Evolutionary conservation across 2,329 filamentous ascomycete genomes (phyloP), one percentile per base, ranked within the genome.

Genomic region (Nigrograna mackinnonii): DNA sequence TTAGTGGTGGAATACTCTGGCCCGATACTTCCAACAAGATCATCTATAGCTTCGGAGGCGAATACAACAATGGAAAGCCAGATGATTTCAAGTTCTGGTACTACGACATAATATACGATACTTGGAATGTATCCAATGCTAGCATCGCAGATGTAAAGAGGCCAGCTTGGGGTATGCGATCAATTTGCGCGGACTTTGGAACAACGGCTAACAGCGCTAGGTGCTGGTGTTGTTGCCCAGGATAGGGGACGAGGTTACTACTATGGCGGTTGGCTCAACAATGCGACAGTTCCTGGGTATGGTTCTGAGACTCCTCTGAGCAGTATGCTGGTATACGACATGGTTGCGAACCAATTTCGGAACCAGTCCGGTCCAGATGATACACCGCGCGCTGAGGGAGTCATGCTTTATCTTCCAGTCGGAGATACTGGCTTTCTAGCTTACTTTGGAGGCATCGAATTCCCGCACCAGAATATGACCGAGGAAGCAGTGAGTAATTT

Each of bases 31-130:
- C 80, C 26, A 84, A 85, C 64, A 82, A 82, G 59, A 67, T 75
- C 17, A 70, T 85, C 20, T 84, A 81, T 57, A 65, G 79, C 4
- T 85, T 78, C 52, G 82, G 81, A 19, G 82, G 82, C 32, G 77
- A 82, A 50, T 77, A 76, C 32, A 39, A 38, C 12, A 43, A 48
- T 43, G 38, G 35, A 14, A 36, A 68, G 3, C 75, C 78, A 1
- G 64, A 70, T 34, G 52, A 68, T 1, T 75, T 76, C 33, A 60
- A 62, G 11, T 68, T 83, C 5, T 80, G 77, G 60, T 67, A 68
- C 5, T 84, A 80, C 60, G 80, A 84, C 46, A 67, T 76, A 6
- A 55, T 81, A 22, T 67, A 77, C 45, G 64, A 83, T 47, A 63
- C 70, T 13, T 84, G 82, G 81, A 68, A 54, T 30, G 20, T 46